These are phyloP conservation scores for Saturnispora sekii DNA, from an alignment of 805 yeast genomes.

Conservation along the genomic window DNA sequence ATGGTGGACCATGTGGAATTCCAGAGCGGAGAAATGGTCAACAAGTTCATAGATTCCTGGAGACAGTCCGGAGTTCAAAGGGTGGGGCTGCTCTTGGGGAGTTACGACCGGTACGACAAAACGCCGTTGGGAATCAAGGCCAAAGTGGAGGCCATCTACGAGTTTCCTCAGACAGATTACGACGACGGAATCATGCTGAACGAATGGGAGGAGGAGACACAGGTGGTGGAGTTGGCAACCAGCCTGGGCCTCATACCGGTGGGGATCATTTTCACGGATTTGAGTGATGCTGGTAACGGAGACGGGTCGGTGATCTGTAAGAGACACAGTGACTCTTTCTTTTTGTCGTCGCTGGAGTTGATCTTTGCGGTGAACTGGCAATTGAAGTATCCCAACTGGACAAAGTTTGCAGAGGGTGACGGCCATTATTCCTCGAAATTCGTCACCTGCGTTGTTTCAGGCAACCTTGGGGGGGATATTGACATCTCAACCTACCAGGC, in stretches of 20 bases:
- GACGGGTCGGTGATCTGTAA: conserved; percentile 88
- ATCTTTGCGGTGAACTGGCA: conserved; percentile 78
- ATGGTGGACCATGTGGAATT: conserved; percentile 98
- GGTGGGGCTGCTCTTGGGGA: conserved; percentile 76
- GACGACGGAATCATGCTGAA: conserved; percentile 69
- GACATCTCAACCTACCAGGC: conserved; percentile 90
- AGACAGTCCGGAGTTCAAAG: conserved; percentile 82
- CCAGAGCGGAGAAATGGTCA: conserved; percentile 60
- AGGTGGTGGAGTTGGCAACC: conserved; percentile 45
- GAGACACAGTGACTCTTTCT: conserved; percentile 86
- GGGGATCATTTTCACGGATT: conserved; percentile 84
- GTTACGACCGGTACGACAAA: conserved; percentile 64
- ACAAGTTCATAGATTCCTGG: conserved; percentile 87
- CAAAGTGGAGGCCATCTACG: conserved; percentile 87
- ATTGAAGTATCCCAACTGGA: conserved; percentile 46
- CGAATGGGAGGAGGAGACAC: conserved; percentile 43
- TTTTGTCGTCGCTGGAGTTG: conserved; percentile 80
- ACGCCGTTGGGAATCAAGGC: conserved; percentile 94
- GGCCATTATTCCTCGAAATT: conserved; percentile 78
- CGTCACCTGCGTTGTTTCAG: conserved; percentile 87
- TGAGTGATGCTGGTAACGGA: conserved; percentile 76
- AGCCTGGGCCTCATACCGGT: conserved; percentile 57
- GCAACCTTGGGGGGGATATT: conserved; percentile 81
- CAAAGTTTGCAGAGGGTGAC: conserved; percentile 50
- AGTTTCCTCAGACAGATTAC: conserved; percentile 82